phyloP scores from a whole-genome alignment of 805 yeast genomes.

The Kluyveromyces starmeri region DNA sequence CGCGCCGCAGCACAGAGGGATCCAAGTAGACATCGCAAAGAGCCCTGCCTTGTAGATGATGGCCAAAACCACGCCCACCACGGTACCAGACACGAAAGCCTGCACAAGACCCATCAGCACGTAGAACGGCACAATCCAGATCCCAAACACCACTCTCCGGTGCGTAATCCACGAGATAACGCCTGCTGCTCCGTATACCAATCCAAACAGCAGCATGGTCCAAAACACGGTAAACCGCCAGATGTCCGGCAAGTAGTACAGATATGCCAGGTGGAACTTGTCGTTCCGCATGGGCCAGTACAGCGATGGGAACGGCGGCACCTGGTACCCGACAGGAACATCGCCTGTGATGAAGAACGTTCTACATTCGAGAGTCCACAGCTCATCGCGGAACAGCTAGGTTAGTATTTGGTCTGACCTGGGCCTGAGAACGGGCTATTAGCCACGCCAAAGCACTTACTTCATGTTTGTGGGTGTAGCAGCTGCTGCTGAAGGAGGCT shows the following conservation, averaged over 20 bases:
- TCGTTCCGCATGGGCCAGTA: conserved; percentile 53
- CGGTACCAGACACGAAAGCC: conserved; percentile 65
- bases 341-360: conserved; percentile 39
- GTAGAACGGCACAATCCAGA: conserved; percentile 40
- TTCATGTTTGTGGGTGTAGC: no score
- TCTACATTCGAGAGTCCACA: conserved; percentile 13
- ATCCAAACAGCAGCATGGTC: conserved; percentile 61
- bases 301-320: conserved; percentile 76
- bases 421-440: no score
- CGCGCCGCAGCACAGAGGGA: conserved; percentile 77
- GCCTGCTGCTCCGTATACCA: conserved; percentile 59
- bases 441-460: no score
- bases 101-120: conserved; percentile 47
- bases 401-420: no score
- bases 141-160: conserved; percentile 32
- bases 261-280: conserved; percentile 36
- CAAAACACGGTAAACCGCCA: conserved; percentile 80
- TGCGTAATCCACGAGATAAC: conserved; percentile 46
- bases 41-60: conserved; percentile 74
- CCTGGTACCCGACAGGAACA: conserved; percentile 71
- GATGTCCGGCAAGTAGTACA: conserved; percentile 63
- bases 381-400: no score
- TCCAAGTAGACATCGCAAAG: conserved; percentile 90
- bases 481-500: no score
- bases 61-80: conserved; percentile 65